Evolutionary conservation across 129 eudicot genomes (phyloP), one percentile per base, ranked within the genome.

Genomic region (Flaveria linearis): DNA sequence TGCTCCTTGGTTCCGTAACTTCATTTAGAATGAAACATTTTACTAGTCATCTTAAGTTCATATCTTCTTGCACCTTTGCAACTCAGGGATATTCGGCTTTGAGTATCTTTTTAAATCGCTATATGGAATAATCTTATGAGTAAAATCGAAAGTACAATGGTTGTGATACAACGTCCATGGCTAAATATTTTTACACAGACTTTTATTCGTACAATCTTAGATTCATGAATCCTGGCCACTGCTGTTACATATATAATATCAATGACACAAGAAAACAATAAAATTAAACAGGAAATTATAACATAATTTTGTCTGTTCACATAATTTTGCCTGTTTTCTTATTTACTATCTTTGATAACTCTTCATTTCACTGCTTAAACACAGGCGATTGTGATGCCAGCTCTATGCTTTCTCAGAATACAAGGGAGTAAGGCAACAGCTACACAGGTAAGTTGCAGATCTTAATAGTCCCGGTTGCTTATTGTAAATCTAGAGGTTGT

Each of bases 331-430:
- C 42, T 69, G 74, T 45, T 47, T 16, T 43, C 43, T 69, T 69
- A 22, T 46, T 0, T 69, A 45, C 42, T 5, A 22, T 69, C 3
- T 25, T 42, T 16, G 52, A 22, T 69, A 69, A 9, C 69, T 74
- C 43, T 25, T 42, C 42, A 23, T 58, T 25, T 30, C 4, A 61
- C 46, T 30, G 11, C 22, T 50, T 75, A 11, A 28, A 66, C 15
- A 47, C 76, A 92, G 98, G 92, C 98, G n/a, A 76, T 92, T 3
- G 78, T 92, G 64, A 42, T 92, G 82, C 98, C 98, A 76, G 88
- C 98, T 66, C 66, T 90, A 45, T 88, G 96, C 79, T 92, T 84
- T 80, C 60, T 90, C 69, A 88, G 62, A 82, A 88, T 90, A 72
- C 65, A 85, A 72, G 87, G 89, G 74, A 85, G 81, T 67, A 92